Evolutionary conservation across 176 grass and related monocot species (phyloP), one percentile per base, ranked within the genome.

Genomic region (Microstegium vimineum): DNA sequence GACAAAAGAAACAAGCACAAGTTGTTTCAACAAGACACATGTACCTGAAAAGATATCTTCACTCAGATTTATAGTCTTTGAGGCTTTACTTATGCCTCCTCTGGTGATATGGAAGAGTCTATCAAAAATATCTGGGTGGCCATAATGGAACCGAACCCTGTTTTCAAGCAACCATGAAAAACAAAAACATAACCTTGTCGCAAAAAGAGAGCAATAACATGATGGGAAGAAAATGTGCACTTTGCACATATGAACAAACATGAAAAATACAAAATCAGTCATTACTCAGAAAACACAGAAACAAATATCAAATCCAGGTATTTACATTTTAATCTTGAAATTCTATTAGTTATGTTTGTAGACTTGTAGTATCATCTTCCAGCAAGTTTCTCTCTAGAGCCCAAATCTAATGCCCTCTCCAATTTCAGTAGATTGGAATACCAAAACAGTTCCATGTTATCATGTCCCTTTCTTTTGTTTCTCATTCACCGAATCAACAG

Each of bases 101-200:
- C 91, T 95, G 51, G 96, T 95, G 54, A 99, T 90, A 73, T 99
- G 96, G 80, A 99, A 99, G 78, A 99, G 87, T 94, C 96, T 93
- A 88, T 99, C 96, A 78, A 99, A 99, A 81, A 99, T 84, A 89
- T 99, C 96, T 32, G 96, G 96, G 86, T 99, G 96, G 14, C 96
- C 96, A 81, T 99, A 99, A 83, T 99, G 96, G 75, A 99, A 99
- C 33, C 96, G 89, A 83, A 95, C 96, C 85, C 96, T 99, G 77
- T 67, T 66, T 34, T 71, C 82, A 69, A 73, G 56, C 36, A 47
- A 47, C 5, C 60, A 65, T 66, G 35, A 79, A 74, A 28, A 32
- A 65, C 41, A 78, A 10, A 37, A 31, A 82, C n/a, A 66, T 31
- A 82, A 8, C 36, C 35, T 34, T 42, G 14, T 31, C 3, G 6